These are phyloP conservation scores for Suillus spraguei DNA, from an alignment of 768 basidiomycete genomes.

Conservation along the genomic window DNA sequence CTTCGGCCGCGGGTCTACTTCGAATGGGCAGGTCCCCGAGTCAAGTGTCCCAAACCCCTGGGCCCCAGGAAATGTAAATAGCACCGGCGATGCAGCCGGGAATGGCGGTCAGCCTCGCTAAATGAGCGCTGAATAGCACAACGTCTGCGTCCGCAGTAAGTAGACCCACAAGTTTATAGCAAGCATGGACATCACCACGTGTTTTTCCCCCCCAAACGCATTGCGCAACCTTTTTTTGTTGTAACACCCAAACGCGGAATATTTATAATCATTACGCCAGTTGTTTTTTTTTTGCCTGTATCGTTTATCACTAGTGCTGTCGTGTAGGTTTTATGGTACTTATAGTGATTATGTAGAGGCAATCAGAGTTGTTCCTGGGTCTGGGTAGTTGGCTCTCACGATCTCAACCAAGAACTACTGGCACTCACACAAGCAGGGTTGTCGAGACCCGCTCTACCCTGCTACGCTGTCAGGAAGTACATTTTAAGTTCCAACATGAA, in stretches of 20 bases:
- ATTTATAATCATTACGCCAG: constrained; percentile 8
- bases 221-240: constrained; percentile 1
- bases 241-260: constrained; percentile 8
- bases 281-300: constrained; percentile 7
- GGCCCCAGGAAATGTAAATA: constrained; percentile 19
- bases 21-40: constrained; percentile 18
- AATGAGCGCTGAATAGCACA: constrained; percentile 13
- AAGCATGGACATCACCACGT: not conserved
- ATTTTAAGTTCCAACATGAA: constrained; percentile 24
- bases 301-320: constrained; percentile 4
- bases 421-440: not conserved
- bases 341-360: constrained; percentile 4
- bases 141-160: not conserved
- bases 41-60: constrained; percentile 5
- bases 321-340: constrained; percentile 6
- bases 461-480: constrained; percentile 1
- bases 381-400: not conserved
- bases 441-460: constrained; percentile 1
- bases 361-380: constrained; percentile 4
- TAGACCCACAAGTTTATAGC: constrained; percentile 5
- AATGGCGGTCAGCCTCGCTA: constrained; percentile 25
- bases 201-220: constrained; percentile 2
- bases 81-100: constrained; percentile 23
- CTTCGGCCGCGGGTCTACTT: constrained; percentile 53
- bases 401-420: not conserved